Evolutionary conservation across 1,284 basidiomycete species (phyloP).

Genomic region (Trichosporon coremiiforme): DNA sequence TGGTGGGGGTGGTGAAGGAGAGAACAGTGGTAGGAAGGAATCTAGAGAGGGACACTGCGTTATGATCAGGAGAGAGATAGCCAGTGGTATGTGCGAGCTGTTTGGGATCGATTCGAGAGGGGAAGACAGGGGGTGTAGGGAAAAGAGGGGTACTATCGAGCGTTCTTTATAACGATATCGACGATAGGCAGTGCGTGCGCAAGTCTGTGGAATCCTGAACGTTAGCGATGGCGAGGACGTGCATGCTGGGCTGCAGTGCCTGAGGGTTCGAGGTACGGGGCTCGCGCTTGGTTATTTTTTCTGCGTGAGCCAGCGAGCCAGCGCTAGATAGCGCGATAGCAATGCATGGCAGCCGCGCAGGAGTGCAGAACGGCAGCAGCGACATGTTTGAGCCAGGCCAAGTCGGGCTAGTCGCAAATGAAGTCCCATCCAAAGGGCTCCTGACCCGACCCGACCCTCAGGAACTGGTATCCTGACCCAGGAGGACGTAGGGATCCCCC

Average conservation of each 20-base stretch:
- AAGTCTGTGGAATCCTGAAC: not conserved
- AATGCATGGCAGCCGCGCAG: not conserved
- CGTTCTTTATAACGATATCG: constrained; percentile 15
- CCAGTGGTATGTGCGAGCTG: not conserved
- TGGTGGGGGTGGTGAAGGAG: not conserved
- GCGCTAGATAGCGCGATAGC: constrained; percentile 9
- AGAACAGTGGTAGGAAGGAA: not conserved
- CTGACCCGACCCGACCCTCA: constrained; percentile 18
- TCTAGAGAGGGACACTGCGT: no score
- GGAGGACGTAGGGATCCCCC: not conserved
- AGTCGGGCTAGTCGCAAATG: constrained; percentile 10
- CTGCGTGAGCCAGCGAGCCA: not conserved
- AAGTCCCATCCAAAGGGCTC: not conserved
- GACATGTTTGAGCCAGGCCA: not conserved
- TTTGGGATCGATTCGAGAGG: not conserved
- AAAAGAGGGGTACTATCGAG: not conserved
- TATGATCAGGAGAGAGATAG: not conserved
- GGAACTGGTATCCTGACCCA: constrained; percentile 14
- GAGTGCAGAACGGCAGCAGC: not conserved
- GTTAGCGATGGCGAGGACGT: constrained; percentile 12
- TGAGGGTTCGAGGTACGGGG: not conserved
- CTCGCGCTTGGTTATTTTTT: not conserved
- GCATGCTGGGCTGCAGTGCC: not conserved
- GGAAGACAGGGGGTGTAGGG: constrained; percentile 8
- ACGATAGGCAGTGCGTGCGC: constrained; percentile 12